A percentile compares a stretch with the other conserved stretches of the same genome.
phyloP scores from a whole-genome alignment of 2,329 filamentous ascomycete species.

The Rasamsonia emersonii region DNA sequence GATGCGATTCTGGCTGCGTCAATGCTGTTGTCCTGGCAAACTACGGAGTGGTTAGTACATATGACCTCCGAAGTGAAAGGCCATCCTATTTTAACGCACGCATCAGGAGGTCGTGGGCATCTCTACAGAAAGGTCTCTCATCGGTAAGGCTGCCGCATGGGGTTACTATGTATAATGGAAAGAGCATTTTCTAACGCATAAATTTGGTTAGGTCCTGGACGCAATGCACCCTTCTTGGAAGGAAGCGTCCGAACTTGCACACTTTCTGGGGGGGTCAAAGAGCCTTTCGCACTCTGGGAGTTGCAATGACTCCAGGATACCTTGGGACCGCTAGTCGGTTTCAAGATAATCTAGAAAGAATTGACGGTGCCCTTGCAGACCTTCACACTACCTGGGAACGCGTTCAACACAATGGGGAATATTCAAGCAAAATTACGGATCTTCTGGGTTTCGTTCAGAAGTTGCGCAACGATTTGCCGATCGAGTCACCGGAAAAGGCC shows the following conservation, averaged over 20 bases:
- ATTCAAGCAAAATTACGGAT: slow-evolving; percentile 59
- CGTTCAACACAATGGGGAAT: slow-evolving; percentile 60
- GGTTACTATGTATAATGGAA: too few species aligned
- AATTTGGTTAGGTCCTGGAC: slow-evolving; percentile 71
- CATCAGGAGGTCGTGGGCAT: slow-evolving; percentile 85
- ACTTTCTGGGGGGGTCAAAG: slow-evolving; percentile 34
- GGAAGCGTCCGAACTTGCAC: slow-evolving; percentile 62
- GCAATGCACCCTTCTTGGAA: slow-evolving; percentile 82
- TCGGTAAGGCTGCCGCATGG: slow-evolving; percentile 65
- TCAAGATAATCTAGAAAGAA: slow-evolving; percentile 56
- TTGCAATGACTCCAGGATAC: slow-evolving; percentile 24
- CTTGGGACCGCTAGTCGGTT: slow-evolving; percentile 16
- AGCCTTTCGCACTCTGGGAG: slow-evolving; percentile 26
- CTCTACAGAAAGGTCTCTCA: slow-evolving; percentile 82
- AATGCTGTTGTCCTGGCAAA: slow-evolving; percentile 89
- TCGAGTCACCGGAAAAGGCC: slow-evolving; percentile 67
- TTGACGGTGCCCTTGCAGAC: slow-evolving; percentile 58
- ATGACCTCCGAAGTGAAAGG: slow-evolving; percentile 15
- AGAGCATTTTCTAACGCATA: too few species aligned
- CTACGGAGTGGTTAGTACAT: slow-evolving; percentile 75
- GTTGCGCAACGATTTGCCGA: slow-evolving; percentile 60
- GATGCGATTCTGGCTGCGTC: slow-evolving; percentile 89
- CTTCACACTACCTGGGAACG: slow-evolving; percentile 51
- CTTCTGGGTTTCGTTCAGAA: slow-evolving; percentile 65
- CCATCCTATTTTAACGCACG: slow-evolving; percentile 33